These are phyloP conservation scores for Trichoderma simmonsii DNA, from an alignment of 2,329 filamentous ascomycete species.

Conservation along the genomic window DNA sequence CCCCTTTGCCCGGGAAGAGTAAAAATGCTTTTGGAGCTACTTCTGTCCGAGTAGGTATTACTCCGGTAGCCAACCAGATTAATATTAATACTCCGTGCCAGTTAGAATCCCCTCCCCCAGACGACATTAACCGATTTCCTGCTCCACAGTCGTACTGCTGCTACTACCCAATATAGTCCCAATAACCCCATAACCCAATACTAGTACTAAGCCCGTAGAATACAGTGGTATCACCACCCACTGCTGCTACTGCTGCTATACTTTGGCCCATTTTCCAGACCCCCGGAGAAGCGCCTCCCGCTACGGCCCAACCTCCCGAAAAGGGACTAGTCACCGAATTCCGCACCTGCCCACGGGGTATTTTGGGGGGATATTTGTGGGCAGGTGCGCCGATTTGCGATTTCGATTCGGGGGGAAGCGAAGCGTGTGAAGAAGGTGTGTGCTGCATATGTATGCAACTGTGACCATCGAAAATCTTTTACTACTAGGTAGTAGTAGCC, in stretches of 20 bases:
- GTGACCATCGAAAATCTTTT: neutral
- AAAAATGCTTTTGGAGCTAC: neutral
- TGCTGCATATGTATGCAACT: neutral
- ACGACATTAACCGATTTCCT: neutral
- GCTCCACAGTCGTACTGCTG: neutral
- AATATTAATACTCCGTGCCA: constrained; percentile 7
- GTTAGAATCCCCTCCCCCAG: neutral
- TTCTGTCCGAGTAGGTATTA: neutral
- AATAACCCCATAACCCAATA: no score
- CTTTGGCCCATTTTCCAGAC: neutral
- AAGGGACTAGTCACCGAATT: neutral
- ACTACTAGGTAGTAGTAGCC: no score
- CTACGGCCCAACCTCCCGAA: neutral
- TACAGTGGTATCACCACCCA: neutral
- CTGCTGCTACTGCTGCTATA: neutral
- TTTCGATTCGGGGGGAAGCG: neutral
- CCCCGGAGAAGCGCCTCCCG: neutral
- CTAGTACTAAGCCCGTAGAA: no score
- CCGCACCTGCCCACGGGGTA: neutral
- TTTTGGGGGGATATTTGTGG: neutral
- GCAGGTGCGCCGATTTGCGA: neutral
- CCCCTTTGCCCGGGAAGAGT: neutral
- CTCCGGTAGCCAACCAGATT: neutral
- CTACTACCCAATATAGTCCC: neutral
- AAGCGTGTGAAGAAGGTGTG: neutral